A percentile compares a stretch with the other conserved stretches of the same genome.
These are phyloP conservation scores for Jacaranda mimosifolia DNA, from an alignment of 257 asterid species.

Conservation along the genomic window DNA sequence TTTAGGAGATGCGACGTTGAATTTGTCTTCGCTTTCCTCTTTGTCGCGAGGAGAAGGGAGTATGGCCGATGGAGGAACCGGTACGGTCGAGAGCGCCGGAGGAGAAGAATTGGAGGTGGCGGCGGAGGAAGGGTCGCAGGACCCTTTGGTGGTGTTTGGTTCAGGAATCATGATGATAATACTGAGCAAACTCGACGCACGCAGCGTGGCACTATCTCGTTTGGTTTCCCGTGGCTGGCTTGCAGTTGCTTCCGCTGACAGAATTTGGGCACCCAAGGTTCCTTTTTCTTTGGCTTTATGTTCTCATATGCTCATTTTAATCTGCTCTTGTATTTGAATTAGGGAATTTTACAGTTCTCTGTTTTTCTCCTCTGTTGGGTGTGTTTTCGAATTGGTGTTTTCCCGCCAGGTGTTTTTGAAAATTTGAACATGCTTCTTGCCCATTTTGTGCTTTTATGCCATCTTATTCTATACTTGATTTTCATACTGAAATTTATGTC, in stretches of 20 bases:
- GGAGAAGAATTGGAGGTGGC: background rate
- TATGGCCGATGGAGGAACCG: background rate
- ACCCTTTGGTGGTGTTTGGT: constrained; percentile 65
- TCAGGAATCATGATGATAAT: constrained; percentile 66
- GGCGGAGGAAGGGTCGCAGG: constrained; percentile 38
- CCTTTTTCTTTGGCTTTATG: background rate
- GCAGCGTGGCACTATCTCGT: constrained; percentile 73
- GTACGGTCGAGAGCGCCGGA: constrained; percentile 5
- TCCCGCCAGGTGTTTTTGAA: no score
- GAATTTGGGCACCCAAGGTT: constrained; percentile 79
- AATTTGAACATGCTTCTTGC: no score
- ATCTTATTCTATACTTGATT: no score
- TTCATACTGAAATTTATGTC: no score
- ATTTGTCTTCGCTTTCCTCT: constrained; percentile 12
- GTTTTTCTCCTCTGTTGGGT: no score
- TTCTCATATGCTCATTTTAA: background rate
- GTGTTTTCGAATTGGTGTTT: no score
- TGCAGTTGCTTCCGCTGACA: constrained; percentile 63
- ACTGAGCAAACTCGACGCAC: constrained; percentile 66
- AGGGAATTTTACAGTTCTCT: no score
- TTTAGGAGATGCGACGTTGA: background rate
- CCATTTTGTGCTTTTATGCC: no score
- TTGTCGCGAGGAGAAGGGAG: constrained; percentile 7
- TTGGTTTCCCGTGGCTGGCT: constrained; percentile 73
- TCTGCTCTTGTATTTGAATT: no score